Evolutionary conservation across 495 filamentous ascomycete species (phyloP).

Genomic region (Apodospora peruviana): DNA sequence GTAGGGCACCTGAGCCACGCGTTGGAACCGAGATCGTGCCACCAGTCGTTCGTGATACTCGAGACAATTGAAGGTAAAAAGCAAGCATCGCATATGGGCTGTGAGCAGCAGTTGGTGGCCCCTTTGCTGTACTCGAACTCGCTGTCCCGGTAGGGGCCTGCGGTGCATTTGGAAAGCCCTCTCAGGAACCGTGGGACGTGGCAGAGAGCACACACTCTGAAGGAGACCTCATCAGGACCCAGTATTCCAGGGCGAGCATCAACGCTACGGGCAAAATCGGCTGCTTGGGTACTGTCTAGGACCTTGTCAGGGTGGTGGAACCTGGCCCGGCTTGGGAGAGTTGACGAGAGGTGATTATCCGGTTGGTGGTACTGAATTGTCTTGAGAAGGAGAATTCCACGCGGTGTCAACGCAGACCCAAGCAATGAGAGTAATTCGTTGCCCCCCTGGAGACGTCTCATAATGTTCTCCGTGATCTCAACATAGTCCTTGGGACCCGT

Average conservation of each 20-base stretch:
- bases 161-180: neutral
- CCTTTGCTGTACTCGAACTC: neutral
- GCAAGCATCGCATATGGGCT: slow-evolving; percentile 5
- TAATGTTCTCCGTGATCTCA: too few relatives aligned
- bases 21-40: slow-evolving; percentile 6
- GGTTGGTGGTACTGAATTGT: neutral
- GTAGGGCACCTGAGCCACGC: slow-evolving; percentile 11
- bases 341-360: too few relatives aligned
- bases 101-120: neutral
- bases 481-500: too few relatives aligned
- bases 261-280: neutral
- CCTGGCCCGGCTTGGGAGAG: neutral
- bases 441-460: too few relatives aligned
- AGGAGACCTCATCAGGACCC: neutral
- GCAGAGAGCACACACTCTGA: neutral
- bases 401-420: neutral
- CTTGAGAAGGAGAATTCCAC: neutral
- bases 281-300: neutral
- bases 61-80: neutral
- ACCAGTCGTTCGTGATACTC: slow-evolving; percentile 6
- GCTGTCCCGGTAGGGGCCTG: neutral
- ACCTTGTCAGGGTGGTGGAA: neutral
- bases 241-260: neutral
- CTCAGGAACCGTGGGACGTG: neutral
- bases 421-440: neutral